These are phyloP conservation scores for Phytophthora boehmeriae DNA, from an alignment of 352 stramenopile genomes.

Conservation along the genomic window DNA sequence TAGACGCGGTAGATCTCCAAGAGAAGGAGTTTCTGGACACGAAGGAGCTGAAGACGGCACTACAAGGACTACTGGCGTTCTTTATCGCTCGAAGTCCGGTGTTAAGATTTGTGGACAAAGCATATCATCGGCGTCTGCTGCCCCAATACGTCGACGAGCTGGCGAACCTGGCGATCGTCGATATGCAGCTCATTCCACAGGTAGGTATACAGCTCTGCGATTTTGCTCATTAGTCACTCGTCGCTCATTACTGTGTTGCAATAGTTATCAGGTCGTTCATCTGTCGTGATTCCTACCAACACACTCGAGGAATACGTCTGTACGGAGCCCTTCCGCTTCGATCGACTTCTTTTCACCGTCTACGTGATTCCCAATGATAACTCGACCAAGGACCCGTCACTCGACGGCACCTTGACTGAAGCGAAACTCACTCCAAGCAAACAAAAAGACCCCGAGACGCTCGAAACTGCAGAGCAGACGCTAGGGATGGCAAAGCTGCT, in stretches of 20 bases:
- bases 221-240: not conserved
- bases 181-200: conserved; percentile 52
- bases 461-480: conserved; percentile 73
- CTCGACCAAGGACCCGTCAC: conserved; percentile 20
- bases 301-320: conserved; percentile 68
- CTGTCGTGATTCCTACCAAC: conserved; percentile 41
- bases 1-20: conserved; percentile 38
- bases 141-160: conserved; percentile 56
- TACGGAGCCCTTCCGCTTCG: conserved; percentile 47
- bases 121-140: conserved; percentile 56
- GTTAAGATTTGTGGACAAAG: conserved; percentile 69
- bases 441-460: conserved; percentile 40
- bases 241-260: not conserved
- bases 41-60: conserved; percentile 48
- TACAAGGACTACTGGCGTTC: conserved; percentile 62
- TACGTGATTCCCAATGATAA: conserved; percentile 48
- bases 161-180: conserved; percentile 42
- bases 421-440: conserved; percentile 44
- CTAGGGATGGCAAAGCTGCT: conserved; percentile 80
- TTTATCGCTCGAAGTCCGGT: conserved; percentile 52
- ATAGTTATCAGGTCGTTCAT: conserved; percentile 27
- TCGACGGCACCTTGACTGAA: conserved; percentile 49
- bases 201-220: conserved; percentile 39
- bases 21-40: conserved; percentile 54
- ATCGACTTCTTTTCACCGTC: conserved; percentile 46